Base-by-base conservation (phyloP, 768 basidiomycete species). In the Russula vinacea region DNA sequence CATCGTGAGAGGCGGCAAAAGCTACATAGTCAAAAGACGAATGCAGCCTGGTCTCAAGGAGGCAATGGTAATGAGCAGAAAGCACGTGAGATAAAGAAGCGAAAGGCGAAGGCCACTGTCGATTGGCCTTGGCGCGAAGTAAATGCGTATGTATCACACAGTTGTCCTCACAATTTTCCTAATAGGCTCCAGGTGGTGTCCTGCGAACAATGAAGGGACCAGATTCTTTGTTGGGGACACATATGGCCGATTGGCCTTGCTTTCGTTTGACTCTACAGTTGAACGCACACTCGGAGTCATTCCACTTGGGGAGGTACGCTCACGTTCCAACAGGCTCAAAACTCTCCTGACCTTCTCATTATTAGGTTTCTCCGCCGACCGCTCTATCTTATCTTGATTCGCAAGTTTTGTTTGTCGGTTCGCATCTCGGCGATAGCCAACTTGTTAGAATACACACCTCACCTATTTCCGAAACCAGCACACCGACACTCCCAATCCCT, bases 381-480 rank as follows among this genome's bases (percentile, higher is more conserved):
- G 81, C 85, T 13, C 71, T 96, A 64, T 84, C 88, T 1, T 88
- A 92, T 69, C 79, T 97, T 14, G 79, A 84, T 6, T 80, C 83
- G 53, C 86, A 90, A 72, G 74, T 82, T 10, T 66, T 94, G 9
- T 96, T 87, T 70, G 77, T 94, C 24, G 90, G 92, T 19, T 94
- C 93, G 7, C 89, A 92, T 68, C 77, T 82, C 17, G 92, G 91
- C 19, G 86, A 94, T 72, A 89, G 92, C 1, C 90, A 93, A 67
- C 75, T 95, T 11, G 69, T 94, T 2, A 79, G 81, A 56, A 81
- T 96, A 60, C 81, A 74, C 37, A 58, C 74, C 0, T 66, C 76
- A 10, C 81, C 86, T 0, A 66, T 77, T n/a, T 77, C 79, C 9
- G 71, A 74, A 14, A 67, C 75, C 11, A 75, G 77, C 17, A 58